Evolutionary conservation across 2,329 filamentous ascomycete genomes (phyloP), one percentile per base, ranked within the genome.

Genomic region (Penicillium sp.): DNA sequence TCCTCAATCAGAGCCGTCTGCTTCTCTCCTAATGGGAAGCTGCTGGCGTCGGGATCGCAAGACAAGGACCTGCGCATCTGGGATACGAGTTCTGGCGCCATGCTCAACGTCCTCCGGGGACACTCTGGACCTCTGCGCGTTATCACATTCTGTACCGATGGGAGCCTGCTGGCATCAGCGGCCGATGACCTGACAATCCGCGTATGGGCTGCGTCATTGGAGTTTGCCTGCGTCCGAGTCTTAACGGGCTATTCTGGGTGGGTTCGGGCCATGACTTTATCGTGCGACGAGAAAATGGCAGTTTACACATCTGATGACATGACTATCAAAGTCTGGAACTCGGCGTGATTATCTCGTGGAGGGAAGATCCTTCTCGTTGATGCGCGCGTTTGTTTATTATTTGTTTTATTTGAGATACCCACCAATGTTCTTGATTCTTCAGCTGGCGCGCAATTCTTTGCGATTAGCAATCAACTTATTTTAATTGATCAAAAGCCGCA

Each of bases 321-420:
- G 52, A 55, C 52, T 31, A 55, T 55, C 47, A 55, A 55, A 47
- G 51, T 55, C 16, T 55, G 52, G 52, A n/a, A 31, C 10, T 54
- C 46, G 46, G 45, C 31, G 13, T 49, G 46, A 54, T 34, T 45
- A 4, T n/a, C 31, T 41, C 37, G 40, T 42, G 23, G 10, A 35
- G 15, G 48, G 35, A 37, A 40, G 38, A 38, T 31, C 13, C 16
- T 31, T 18, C 31, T 37, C 12, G 16, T 49, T 49, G 44, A 48
- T 18, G 31, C 16, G 23, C 38, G 38, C 31, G 6, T 49, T 49
- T 31, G 21, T 52, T 48, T 32, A 5, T 10, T 13, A 27, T 37
- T 44, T 29, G 29, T 37, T 42, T 32, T 50, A 27, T 40, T 54
- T 50, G 41, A 46, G 48, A 54, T 56, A 56, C 51, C 54, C 49